Conservation (phyloP, 139 green algal species). For the Coelastrella sp. region DNA sequence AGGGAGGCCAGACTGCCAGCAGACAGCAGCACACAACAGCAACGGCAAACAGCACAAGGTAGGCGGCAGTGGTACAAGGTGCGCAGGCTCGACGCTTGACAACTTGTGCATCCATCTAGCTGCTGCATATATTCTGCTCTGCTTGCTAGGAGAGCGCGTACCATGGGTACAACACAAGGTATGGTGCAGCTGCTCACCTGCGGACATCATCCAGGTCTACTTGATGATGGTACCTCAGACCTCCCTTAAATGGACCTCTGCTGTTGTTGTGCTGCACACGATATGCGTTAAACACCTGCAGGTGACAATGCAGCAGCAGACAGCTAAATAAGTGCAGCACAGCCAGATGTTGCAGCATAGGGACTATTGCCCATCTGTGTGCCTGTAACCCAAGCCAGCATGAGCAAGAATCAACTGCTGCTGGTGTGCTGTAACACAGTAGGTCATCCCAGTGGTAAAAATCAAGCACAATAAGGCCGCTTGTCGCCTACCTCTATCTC, state of each 20-base stretch:
- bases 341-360: no score
- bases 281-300: slow-evolving; percentile 54
- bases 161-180: neutral
- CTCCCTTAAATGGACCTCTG: slow-evolving; percentile 90
- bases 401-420: neutral
- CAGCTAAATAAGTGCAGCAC: neutral
- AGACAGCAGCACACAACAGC: slow-evolving; percentile 6
- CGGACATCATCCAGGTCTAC: slow-evolving; percentile 76
- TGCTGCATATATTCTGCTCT: no score
- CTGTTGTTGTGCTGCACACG: slow-evolving; percentile 93
- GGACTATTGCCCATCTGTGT: no score
- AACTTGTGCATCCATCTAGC: no score
- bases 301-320: neutral
- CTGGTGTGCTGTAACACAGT: neutral
- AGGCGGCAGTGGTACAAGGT: neutral
- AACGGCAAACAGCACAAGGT: neutral
- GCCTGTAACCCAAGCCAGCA: no score
- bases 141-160: no score
- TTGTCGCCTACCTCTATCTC: slow-evolving; percentile 68
- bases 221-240: slow-evolving; percentile 79
- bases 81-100: neutral
- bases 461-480: neutral
- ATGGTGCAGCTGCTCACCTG: slow-evolving; percentile 85
- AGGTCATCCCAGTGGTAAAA: no score
- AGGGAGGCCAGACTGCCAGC: slow-evolving; percentile 72